Evolutionary conservation across 371 early-diverging fungal genomes (phyloP), one percentile per base, ranked within the genome.

Genomic region (Syncephalastrum contaminatum): DNA sequence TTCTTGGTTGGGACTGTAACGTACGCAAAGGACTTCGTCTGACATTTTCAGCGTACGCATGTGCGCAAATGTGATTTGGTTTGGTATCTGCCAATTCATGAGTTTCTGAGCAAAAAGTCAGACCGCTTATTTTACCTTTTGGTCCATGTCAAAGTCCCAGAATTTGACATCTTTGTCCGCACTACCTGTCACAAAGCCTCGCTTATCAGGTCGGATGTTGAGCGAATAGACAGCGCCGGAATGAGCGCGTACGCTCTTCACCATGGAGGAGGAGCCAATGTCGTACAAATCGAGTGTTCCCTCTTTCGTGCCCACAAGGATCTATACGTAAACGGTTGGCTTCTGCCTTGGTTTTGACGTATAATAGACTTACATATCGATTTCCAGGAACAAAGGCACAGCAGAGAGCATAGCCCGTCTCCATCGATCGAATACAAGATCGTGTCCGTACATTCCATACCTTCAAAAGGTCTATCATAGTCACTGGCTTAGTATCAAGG

Each of bases 81-180:
- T 82, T 25, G 65, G 55, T 20, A 51, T 48, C 60, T 60, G 27
- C 22, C 5, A 20, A 19, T 2, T 10, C 10, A 30, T 30, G 36
- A 30, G 36, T 4, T 30, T 12, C 36, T 10, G 10, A 12, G 14
- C 19, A 16, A 8, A 14, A 0, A 43, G 7, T 10, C 43, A 10
- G 21, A 3, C 12, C 43, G 2, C 50, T 40, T 40, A 21, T 53
- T 39, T 51, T 39, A 42, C 43, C 43, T 53, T 25, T 30, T 10
- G 36, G 36, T 75, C 59, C 67, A 82, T 71, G 45, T 82, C 83
- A 67, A 97, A 92, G 66, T 94, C 94, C 97, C 97, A 98, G 66
- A 97, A 96, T 76, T 95, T 97, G 67, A 96, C 95, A 46, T 90
- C 84, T 67, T 96, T 93, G 73, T 97, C 98, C 4, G 90, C 94